Base-by-base conservation (phyloP, 2,329 filamentous ascomycete species). In the Aspergillus cejpii region DNA sequence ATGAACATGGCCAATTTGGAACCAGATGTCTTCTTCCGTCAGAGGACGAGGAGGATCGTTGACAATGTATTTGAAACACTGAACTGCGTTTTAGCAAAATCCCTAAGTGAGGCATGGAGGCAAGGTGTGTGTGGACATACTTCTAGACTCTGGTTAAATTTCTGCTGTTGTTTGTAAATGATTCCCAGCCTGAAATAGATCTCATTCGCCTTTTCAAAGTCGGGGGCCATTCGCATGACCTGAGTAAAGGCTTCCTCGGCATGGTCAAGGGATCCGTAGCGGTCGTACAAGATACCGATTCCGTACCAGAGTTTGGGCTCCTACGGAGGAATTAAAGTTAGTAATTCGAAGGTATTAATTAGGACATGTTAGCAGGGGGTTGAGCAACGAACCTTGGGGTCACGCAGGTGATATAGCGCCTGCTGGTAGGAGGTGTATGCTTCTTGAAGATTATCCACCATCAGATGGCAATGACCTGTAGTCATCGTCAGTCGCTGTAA, bases 41-140 rank as follows among this genome's bases (percentile, higher is more conserved):
- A 98, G 69, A 2, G 92, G 92, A 3, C 87, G 83, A 2, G 92
- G 92, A 21, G 92, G 91, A 42, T 94, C 90, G 55, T 80, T 85
- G 52, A 97, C 90, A 56, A 98, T 98, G 65, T 95, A 97, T 69
- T 92, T 92, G 74, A 98, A 98, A 74, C 92, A 97, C 87, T 96
- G 47, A 48, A 38, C 31, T 5, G 29, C 44, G 8, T 31, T 51
- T 53, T 39, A 51, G 48, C 42, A 45, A 49, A 38, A 37, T 45
- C 8, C 21, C 21, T 14, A 6, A n/a, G n/a, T n/a, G n/a, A n/a
- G n/a, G n/a, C 6, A 11, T 37, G 19, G 5, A 28, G n/a, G 7
- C 4, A 10, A 5, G 36, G 45, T 29, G 33, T 14, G n/a, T 19
- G 14, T 41, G 12, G 37, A 66, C 74, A 59, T 74, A 94, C 90